These are phyloP conservation scores for Rhodosporidiobolus odoratus DNA, from an alignment of 768 basidiomycete species.

Conservation along the genomic window DNA sequence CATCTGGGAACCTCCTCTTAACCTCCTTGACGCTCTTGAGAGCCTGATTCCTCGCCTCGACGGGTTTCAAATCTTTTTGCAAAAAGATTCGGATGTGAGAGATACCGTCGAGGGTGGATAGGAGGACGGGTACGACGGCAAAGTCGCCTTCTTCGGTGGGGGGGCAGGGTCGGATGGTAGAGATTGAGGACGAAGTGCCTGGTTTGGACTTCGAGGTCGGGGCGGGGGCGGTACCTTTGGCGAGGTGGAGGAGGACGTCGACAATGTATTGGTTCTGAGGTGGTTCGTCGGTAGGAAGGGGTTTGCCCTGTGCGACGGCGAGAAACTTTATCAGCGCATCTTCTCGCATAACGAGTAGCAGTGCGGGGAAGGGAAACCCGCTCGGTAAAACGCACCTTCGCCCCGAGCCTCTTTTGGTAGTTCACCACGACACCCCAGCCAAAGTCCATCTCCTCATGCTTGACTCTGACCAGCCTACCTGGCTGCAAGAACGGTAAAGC, in stretches of 20 bases:
- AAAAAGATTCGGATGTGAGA: conserved; percentile 79
- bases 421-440: conserved; percentile 96
- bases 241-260: conserved; percentile 79
- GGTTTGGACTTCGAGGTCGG: conserved; percentile 51
- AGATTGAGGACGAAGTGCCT: conserved; percentile 54
- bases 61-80: conserved; percentile 79
- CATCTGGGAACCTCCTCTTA: conserved; percentile 81
- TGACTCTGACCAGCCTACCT: conserved; percentile 86
- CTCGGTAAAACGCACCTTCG: conserved; percentile 57
- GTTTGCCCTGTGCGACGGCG: conserved; percentile 46
- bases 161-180: conserved; percentile 68
- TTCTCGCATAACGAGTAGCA: neutral
- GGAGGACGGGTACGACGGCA: conserved; percentile 77
- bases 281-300: conserved; percentile 64
- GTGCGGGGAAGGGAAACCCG: too few relatives aligned
- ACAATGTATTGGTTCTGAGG: conserved; percentile 85
- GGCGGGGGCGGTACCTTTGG: conserved; percentile 57
- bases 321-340: neutral
- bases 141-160: conserved; percentile 68
- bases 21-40: conserved; percentile 90
- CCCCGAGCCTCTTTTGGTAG: conserved; percentile 76
- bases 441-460: conserved; percentile 79
- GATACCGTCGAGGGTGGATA: conserved; percentile 79
- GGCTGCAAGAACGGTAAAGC: conserved; percentile 87
- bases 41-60: conserved; percentile 68